phyloP scores from a whole-genome alignment of 768 basidiomycete genomes.

The Lentinula edodes region DNA sequence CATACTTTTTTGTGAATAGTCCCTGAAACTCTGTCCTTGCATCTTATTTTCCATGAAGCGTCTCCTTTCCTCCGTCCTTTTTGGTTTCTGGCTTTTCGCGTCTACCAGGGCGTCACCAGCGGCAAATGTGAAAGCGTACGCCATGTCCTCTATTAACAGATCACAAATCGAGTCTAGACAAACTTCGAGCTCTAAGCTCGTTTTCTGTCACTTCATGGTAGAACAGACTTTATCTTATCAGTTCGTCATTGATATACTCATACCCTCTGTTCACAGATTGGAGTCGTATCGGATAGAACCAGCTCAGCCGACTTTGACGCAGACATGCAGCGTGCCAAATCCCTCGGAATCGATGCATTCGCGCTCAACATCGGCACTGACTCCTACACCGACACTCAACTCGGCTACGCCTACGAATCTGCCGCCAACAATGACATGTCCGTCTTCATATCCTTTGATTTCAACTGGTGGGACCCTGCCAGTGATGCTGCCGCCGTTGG shows the following conservation, averaged over 20 bases:
- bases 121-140: background rate
- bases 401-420: constrained; percentile 31
- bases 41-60: background rate
- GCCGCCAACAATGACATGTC: constrained; percentile 22
- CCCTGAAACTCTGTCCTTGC: too few species aligned
- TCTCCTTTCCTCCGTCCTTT: background rate
- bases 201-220: constrained; percentile 14
- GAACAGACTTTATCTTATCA: background rate
- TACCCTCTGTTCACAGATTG: constrained; percentile 7
- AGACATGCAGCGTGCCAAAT: constrained; percentile 16
- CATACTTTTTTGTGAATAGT: background rate
- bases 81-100: background rate
- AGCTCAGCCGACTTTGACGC: constrained; percentile 12
- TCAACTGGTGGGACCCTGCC: constrained; percentile 15
- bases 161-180: background rate
- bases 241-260: background rate
- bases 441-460: constrained; percentile 34
- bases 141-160: background rate
- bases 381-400: constrained; percentile 28
- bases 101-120: background rate
- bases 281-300: constrained; percentile 11
- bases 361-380: constrained; percentile 40
- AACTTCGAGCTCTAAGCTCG: constrained; percentile 8
- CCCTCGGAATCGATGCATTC: constrained; percentile 31
- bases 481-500: constrained; percentile 23